Evolutionary conservation across 306 rosid species (phyloP).

Genomic region (Vigna reflexopilosa): DNA sequence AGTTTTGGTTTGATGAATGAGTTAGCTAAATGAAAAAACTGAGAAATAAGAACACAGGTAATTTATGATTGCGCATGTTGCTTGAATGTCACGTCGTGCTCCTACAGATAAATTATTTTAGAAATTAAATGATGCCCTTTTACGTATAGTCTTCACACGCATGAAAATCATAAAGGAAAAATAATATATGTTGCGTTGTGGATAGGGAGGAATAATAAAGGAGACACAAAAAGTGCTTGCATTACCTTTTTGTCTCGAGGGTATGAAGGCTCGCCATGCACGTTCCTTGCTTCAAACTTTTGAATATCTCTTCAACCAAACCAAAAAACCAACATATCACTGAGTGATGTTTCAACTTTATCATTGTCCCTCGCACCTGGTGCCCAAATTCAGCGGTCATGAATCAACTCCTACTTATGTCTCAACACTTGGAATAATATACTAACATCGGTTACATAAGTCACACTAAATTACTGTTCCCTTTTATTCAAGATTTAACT

Average conservation of each 20-base stretch:
- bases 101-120: constrained; percentile 29
- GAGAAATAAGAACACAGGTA: constrained; percentile 12
- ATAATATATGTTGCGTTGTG: constrained; percentile 18
- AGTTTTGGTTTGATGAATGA: constrained; percentile 34
- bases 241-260: constrained; percentile 40
- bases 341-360: constrained; percentile 37
- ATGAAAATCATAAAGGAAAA: constrained; percentile 29
- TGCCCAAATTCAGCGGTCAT: constrained; percentile 45
- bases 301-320: constrained; percentile 11
- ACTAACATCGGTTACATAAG: background rate
- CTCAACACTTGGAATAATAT: constrained; percentile 30
- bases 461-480: background rate
- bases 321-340: background rate
- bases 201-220: constrained; percentile 51
- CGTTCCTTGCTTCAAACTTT: constrained; percentile 28
- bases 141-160: constrained; percentile 3
- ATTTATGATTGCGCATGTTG: background rate
- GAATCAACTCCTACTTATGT: constrained; percentile 37
- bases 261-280: constrained; percentile 41
- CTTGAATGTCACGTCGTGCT: constrained; percentile 34
- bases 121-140: constrained; percentile 21
- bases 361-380: constrained; percentile 47
- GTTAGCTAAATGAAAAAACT: background rate
- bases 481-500: background rate
- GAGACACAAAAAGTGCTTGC: constrained; percentile 43